A percentile compares a stretch with the other conserved stretches of the same genome.
Evolutionary conservation across 2,329 filamentous ascomycete species (phyloP).

Genomic region (Endoconidiophora polonica): DNA sequence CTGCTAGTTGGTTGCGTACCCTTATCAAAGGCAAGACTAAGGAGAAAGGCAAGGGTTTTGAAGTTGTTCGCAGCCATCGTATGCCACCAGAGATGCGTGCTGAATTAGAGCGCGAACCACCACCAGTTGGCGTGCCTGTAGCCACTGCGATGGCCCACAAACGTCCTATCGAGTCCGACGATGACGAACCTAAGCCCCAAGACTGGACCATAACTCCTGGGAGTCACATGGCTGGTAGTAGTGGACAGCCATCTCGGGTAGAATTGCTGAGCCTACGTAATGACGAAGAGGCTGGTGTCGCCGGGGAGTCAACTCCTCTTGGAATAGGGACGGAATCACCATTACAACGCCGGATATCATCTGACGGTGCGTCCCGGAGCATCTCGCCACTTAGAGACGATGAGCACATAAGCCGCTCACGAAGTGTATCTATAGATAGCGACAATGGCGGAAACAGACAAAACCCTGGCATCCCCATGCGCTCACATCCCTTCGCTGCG

Average conservation of each 20-base stretch:
- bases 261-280: constrained; percentile 17
- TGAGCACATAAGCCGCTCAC: neutral
- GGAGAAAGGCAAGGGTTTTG: constrained; percentile 90
- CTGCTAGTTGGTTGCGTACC: constrained; percentile 73
- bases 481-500: constrained; percentile 21
- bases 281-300: constrained; percentile 10
- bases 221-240: constrained; percentile 19
- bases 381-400: neutral
- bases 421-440: constrained; percentile 9
- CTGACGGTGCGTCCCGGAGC: neutral
- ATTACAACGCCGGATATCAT: constrained; percentile 6
- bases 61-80: constrained; percentile 79
- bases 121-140: constrained; percentile 47
- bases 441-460: neutral
- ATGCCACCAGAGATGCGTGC: constrained; percentile 45
- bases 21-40: constrained; percentile 74
- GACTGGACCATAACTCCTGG: constrained; percentile 15
- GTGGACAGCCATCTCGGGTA: constrained; percentile 24
- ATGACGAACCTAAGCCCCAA: constrained; percentile 24
- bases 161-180: constrained; percentile 48
- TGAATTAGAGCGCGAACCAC: constrained; percentile 48
- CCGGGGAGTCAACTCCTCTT: constrained; percentile 6
- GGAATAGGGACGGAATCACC: neutral
- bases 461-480: constrained; percentile 14
- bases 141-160: constrained; percentile 43